Evolutionary conservation across 805 yeast genomes (phyloP).

Genomic region (Torulaspora quercuum): DNA sequence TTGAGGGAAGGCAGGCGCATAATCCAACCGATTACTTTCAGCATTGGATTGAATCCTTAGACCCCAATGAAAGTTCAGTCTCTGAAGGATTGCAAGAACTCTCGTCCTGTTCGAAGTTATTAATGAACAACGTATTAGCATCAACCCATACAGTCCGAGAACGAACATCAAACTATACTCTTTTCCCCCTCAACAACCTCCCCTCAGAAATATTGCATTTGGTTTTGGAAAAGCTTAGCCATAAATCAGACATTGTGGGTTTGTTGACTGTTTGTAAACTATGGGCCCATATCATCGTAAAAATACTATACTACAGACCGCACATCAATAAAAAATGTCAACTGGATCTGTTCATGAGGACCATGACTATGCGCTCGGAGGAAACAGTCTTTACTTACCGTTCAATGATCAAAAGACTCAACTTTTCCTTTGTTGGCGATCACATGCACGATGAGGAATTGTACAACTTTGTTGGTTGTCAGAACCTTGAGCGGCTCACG

Average conservation of each 20-base stretch:
- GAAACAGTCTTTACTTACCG: slow-evolving; percentile 64
- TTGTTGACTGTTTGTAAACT: slow-evolving; percentile 70
- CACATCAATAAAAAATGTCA: slow-evolving; percentile 57
- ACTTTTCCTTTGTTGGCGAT: slow-evolving; percentile 69
- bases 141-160: slow-evolving; percentile 3
- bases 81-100: slow-evolving; percentile 23
- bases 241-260: slow-evolving; percentile 56
- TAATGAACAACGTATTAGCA: slow-evolving; percentile 12
- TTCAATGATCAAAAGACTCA: slow-evolving; percentile 70
- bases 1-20: slow-evolving; percentile 16
- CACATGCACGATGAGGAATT: slow-evolving; percentile 63
- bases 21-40: slow-evolving; percentile 30
- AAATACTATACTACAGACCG: slow-evolving; percentile 86
- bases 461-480: slow-evolving; percentile 59
- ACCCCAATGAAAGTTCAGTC: slow-evolving; percentile 24
- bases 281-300: slow-evolving; percentile 77
- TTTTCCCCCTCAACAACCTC: slow-evolving; percentile 35
- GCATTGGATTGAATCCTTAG: slow-evolving; percentile 25
- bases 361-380: slow-evolving; percentile 28
- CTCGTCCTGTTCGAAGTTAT: slow-evolving; percentile 18
- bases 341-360: slow-evolving; percentile 40
- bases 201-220: slow-evolving; percentile 60
- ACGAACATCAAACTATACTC: slow-evolving; percentile 3
- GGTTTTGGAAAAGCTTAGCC: slow-evolving; percentile 60
- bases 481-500: slow-evolving; percentile 78